These are phyloP conservation scores for Erodium trifolium DNA, from an alignment of 441 rosid species.

Conservation along the genomic window DNA sequence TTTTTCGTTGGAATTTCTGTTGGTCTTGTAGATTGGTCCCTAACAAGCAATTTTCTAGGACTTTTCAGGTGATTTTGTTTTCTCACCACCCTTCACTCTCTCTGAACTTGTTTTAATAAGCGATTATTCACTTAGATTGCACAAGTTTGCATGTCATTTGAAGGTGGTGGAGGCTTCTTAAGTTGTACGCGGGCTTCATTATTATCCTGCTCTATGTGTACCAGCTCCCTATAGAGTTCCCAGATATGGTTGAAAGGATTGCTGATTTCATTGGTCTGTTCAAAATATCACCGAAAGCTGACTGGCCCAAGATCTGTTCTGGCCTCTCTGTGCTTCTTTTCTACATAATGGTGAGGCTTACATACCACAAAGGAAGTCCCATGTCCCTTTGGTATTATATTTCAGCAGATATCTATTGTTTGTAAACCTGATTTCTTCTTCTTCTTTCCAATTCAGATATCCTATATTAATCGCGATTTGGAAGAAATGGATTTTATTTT, in stretches of 20 bases:
- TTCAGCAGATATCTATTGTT: slow-evolving; percentile 2
- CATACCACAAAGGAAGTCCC: neutral
- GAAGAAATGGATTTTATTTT: slow-evolving; percentile 94
- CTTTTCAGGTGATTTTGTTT: slow-evolving; percentile 67
- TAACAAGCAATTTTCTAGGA: slow-evolving; percentile 96
- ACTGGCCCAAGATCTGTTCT: slow-evolving; percentile 73
- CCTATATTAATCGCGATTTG: slow-evolving; percentile 65
- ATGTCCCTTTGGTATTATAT: slow-evolving; percentile 11
- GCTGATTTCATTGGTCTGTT: slow-evolving; percentile 88
- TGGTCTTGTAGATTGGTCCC: slow-evolving; percentile 97
- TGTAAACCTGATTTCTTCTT: slow-evolving; percentile 16
- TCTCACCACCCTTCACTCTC: slow-evolving; percentile 22
- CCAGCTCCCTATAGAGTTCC: slow-evolving; percentile 74
- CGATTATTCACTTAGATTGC: slow-evolving; percentile 22
- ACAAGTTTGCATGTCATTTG: slow-evolving; percentile 27
- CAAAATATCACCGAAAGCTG: slow-evolving; percentile 59
- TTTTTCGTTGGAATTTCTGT: slow-evolving; percentile 93
- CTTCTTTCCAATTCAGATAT: slow-evolving; percentile 48
- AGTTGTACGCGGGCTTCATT: slow-evolving; percentile 78
- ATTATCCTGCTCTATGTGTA: slow-evolving; percentile 76
- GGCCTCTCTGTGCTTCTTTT: slow-evolving; percentile 68
- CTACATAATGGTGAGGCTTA: slow-evolving; percentile 59
- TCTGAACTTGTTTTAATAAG: slow-evolving; percentile 11
- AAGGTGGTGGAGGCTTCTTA: slow-evolving; percentile 99
- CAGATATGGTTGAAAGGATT: slow-evolving; percentile 47